phyloP scores from a whole-genome alignment of 768 basidiomycete species.

The Agaricus sinodeliciosus region DNA sequence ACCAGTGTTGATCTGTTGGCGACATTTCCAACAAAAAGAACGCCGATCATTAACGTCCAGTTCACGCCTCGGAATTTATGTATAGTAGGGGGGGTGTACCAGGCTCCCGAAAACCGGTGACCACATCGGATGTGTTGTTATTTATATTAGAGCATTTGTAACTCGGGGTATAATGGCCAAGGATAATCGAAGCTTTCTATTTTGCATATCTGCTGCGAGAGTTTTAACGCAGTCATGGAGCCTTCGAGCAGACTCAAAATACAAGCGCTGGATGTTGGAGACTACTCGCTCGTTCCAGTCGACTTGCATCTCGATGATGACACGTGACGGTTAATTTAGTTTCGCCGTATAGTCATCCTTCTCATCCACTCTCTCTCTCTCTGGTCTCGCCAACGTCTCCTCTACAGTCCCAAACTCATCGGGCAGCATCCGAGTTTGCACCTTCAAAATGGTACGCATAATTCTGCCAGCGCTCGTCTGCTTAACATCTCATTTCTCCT shows the following conservation, averaged over 20 bases:
- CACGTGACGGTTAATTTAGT: constrained; percentile 12
- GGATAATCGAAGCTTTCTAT: too few relatives aligned
- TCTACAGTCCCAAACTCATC: constrained; percentile 6
- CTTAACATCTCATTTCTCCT: background rate
- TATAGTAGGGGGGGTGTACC: constrained; percentile 74
- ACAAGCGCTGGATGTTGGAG: too few relatives aligned
- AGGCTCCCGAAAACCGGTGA: constrained; percentile 46
- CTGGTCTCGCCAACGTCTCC: constrained; percentile 1
- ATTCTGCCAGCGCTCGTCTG: background rate
- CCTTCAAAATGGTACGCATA: constrained; percentile 1
- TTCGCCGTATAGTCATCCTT: constrained; percentile 5
- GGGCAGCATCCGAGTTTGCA: constrained; percentile 6
- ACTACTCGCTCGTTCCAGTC: too few relatives aligned
- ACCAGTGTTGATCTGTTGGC: constrained; percentile 76
- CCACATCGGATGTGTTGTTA: background rate
- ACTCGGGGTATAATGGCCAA: too few relatives aligned
- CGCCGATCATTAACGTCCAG: constrained; percentile 86
- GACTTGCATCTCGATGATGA: background rate
- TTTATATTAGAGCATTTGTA: background rate
- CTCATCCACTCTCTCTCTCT: constrained; percentile 1
- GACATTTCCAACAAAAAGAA: constrained; percentile 94
- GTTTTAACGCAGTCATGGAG: too few relatives aligned
- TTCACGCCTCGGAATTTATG: constrained; percentile 95
- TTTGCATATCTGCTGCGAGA: too few relatives aligned
- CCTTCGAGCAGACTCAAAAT: too few relatives aligned